These are phyloP conservation scores for Yarrowia divulgata DNA, from an alignment of 805 yeast species.

Conservation along the genomic window DNA sequence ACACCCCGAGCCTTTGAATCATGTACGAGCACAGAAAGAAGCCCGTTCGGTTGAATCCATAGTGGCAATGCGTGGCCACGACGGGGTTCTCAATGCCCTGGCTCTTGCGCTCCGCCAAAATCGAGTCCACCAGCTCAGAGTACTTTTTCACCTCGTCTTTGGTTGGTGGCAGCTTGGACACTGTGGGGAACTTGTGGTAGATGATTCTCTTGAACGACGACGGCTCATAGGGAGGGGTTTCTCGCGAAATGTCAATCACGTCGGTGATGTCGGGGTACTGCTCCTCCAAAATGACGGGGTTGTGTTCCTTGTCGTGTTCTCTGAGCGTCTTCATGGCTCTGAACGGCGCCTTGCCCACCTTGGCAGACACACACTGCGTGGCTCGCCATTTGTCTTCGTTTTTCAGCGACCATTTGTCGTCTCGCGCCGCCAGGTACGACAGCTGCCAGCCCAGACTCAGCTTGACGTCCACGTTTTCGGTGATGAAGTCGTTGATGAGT, in stretches of 20 bases:
- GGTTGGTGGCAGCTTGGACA: constrained; percentile 78
- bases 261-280: constrained; percentile 61
- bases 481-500: constrained; percentile 63
- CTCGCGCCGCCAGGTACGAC: constrained; percentile 58
- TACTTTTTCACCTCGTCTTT: constrained; percentile 64
- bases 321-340: constrained; percentile 79
- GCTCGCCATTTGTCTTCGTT: constrained; percentile 76
- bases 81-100: constrained; percentile 49
- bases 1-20: constrained; percentile 65
- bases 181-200: constrained; percentile 78
- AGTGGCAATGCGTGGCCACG: constrained; percentile 78
- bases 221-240: constrained; percentile 75
- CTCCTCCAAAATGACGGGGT: constrained; percentile 62
- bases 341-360: constrained; percentile 56
- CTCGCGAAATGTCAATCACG: constrained; percentile 69
- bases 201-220: constrained; percentile 58
- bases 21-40: constrained; percentile 73
- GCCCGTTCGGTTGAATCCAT: constrained; percentile 83
- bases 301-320: constrained; percentile 66
- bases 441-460: constrained; percentile 77
- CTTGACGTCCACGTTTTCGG: constrained; percentile 58
- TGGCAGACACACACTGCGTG: constrained; percentile 56
- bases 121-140: constrained; percentile 60
- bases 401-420: constrained; percentile 79
- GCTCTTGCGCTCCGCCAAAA: constrained; percentile 49